Conservation (phyloP, 2,329 filamentous ascomycete species). For the Huntiella moniliformis region DNA sequence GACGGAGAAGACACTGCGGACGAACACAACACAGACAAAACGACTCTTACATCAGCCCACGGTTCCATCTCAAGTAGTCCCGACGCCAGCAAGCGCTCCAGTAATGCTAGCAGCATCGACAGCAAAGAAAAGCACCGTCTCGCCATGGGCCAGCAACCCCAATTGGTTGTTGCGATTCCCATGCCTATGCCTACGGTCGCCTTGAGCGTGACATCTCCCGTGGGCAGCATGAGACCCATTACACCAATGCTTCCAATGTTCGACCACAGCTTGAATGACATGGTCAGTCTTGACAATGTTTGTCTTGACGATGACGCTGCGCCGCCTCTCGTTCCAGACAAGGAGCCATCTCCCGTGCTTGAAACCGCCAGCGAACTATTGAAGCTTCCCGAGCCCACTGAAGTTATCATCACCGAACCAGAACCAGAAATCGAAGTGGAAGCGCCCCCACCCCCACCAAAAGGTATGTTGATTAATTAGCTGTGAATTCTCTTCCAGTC, state of each 20-base stretch:
- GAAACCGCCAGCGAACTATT: not conserved
- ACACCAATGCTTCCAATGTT: slow-evolving; percentile 10
- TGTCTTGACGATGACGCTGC: slow-evolving; percentile 43
- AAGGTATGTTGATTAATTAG: slow-evolving; percentile 5
- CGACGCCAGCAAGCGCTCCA: slow-evolving; percentile 10
- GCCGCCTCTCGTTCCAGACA: slow-evolving; percentile 6
- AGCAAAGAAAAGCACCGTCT: slow-evolving; percentile 10
- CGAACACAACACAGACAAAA: slow-evolving; percentile 11
- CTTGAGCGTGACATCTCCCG: slow-evolving; percentile 10
- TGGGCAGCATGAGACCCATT: slow-evolving; percentile 9
- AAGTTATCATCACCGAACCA: slow-evolving; percentile 1
- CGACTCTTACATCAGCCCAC: slow-evolving; percentile 10
- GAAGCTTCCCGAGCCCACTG: not conserved
- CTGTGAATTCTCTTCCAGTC: too few species aligned
- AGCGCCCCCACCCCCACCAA: slow-evolving; percentile 5
- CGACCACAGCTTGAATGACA: slow-evolving; percentile 24
- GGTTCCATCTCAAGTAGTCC: slow-evolving; percentile 8
- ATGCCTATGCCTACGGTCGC: slow-evolving; percentile 10
- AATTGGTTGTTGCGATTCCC: slow-evolving; percentile 8
- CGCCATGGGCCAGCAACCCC: slow-evolving; percentile 11
- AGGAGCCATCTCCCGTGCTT: not conserved
- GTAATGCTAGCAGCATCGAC: slow-evolving; percentile 11
- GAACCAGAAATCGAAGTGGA: not conserved
- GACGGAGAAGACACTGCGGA: slow-evolving; percentile 10
- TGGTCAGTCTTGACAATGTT: slow-evolving; percentile 38